phyloP scores from a whole-genome alignment of 2,329 filamentous ascomycete genomes.

The Lecanicillium sp. region DNA sequence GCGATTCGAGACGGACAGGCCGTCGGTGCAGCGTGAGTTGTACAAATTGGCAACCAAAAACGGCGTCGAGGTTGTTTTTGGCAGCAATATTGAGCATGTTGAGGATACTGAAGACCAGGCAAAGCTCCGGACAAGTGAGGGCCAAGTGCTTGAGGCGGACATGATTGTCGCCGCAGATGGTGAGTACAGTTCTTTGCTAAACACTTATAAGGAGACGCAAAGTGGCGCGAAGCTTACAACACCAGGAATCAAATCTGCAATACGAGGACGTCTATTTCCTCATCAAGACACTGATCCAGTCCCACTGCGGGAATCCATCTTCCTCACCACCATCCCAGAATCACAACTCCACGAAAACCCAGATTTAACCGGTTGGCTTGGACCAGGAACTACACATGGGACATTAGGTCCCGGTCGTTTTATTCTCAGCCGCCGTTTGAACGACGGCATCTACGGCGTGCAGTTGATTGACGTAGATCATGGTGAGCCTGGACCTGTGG shows the following conservation, averaged over 20 bases:
- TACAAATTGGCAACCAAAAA: slow-evolving; percentile 1
- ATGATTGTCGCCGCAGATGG: slow-evolving; percentile 5
- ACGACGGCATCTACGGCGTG: slow-evolving; percentile 1
- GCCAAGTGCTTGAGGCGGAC: neutral
- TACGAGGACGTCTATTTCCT: slow-evolving; percentile 3
- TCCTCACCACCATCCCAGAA: slow-evolving; percentile 1
- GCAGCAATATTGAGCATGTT: slow-evolving; percentile 1
- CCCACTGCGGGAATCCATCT: slow-evolving; percentile 6
- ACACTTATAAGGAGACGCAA: neutral
- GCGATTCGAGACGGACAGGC: slow-evolving; percentile 11
- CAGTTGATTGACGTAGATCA: slow-evolving; percentile 8
- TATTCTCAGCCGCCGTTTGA: slow-evolving; percentile 1
- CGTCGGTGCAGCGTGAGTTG: slow-evolving; percentile 1
- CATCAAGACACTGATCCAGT: slow-evolving; percentile 3
- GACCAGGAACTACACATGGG: slow-evolving; percentile 7
- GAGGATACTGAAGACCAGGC: neutral
- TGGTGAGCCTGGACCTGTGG: slow-evolving; percentile 2
- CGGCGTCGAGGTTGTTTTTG: slow-evolving; percentile 4
- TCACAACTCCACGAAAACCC: neutral
- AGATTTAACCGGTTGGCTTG: slow-evolving; percentile 1
- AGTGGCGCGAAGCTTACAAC: too few species aligned
- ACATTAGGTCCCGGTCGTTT: slow-evolving; percentile 7
- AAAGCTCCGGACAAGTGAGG: slow-evolving; percentile 1
- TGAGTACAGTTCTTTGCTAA: neutral
- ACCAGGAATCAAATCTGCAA: slow-evolving; percentile 8